Conservation (phyloP, 352 stramenopile genomes). For the Globisporangium canariense region DNA sequence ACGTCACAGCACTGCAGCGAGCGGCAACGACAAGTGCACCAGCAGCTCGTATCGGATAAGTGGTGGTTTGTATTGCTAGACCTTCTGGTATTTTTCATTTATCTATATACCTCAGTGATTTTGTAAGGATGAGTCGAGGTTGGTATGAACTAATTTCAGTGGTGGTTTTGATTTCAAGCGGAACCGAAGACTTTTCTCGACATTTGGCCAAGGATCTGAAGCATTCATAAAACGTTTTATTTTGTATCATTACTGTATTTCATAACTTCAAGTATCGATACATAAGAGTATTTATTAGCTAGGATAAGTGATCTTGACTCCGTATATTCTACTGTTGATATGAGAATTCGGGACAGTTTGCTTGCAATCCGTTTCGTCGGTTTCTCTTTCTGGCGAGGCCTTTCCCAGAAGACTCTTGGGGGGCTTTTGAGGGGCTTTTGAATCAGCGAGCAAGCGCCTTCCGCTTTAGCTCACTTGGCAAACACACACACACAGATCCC, state of each 20-base stretch:
- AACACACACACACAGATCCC: constrained; percentile 9
- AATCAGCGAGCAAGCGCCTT: not conserved
- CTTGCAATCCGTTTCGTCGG: not conserved
- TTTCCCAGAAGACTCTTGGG: not conserved
- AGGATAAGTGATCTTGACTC: not conserved
- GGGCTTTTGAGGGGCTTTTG: not conserved
- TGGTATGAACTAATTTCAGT: not conserved
- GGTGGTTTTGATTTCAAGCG: not conserved
- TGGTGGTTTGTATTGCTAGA: not conserved
- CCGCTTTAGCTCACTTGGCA: not conserved
- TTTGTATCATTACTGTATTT: not conserved
- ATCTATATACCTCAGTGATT: constrained; percentile 5
- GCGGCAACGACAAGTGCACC: constrained; percentile 19
- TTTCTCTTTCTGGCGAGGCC: not conserved
- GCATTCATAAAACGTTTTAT: too few relatives aligned
- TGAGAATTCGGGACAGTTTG: too few relatives aligned
- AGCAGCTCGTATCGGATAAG: constrained; percentile 5
- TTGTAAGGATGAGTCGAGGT: not conserved
- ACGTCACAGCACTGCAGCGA: constrained; percentile 53
- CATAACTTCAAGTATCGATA: not conserved
- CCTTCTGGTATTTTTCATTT: not conserved
- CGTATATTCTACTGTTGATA: not conserved
- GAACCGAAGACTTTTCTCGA: not conserved
- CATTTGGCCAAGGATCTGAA: not conserved
- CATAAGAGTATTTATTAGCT: too few relatives aligned